Conservation (phyloP, 2,329 filamentous ascomycete genomes). For the Aureobasidium sp. region DNA sequence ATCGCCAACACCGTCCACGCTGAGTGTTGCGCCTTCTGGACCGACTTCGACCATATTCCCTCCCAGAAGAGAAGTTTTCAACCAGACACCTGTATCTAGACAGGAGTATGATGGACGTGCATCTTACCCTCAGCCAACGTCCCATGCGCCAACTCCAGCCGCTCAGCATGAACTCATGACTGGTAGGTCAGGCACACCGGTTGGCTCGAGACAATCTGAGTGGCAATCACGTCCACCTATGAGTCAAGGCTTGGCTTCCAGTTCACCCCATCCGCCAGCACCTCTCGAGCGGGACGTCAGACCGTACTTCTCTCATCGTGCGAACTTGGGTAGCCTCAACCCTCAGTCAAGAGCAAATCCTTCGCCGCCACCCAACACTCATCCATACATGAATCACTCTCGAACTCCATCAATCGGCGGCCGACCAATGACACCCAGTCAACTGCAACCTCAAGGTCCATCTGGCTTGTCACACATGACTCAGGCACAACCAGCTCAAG, state of each 20-base stretch:
- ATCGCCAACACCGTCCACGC: constrained; percentile 16
- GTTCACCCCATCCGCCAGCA: constrained; percentile 21
- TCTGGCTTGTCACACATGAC: constrained; percentile 3
- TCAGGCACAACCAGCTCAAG: constrained; percentile 4
- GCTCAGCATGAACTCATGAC: constrained; percentile 15
- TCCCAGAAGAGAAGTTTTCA: constrained; percentile 11
- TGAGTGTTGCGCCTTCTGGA: constrained; percentile 8
- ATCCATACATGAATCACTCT: constrained; percentile 24
- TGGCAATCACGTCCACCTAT: constrained; percentile 22
- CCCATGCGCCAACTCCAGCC: constrained; percentile 7
- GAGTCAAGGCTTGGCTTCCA: constrained; percentile 18
- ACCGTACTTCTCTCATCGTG: constrained; percentile 26
- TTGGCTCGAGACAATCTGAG: constrained; percentile 20
- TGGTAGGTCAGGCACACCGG: constrained; percentile 18
- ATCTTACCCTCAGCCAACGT: constrained; percentile 8
- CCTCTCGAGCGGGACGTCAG: constrained; percentile 26
- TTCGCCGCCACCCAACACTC: constrained; percentile 29
- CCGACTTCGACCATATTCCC: background rate
- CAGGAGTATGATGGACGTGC: constrained; percentile 11
- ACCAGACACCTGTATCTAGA: constrained; percentile 17
- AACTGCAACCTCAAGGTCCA: constrained; percentile 8
- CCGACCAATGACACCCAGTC: constrained; percentile 18
- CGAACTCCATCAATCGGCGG: constrained; percentile 26
- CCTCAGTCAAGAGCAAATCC: constrained; percentile 26
- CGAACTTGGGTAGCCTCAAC: constrained; percentile 25